Evolutionary conservation across 2,329 filamentous ascomycete species (phyloP), one percentile per base, ranked within the genome.

Genomic region (Rachicladosporium sp.): DNA sequence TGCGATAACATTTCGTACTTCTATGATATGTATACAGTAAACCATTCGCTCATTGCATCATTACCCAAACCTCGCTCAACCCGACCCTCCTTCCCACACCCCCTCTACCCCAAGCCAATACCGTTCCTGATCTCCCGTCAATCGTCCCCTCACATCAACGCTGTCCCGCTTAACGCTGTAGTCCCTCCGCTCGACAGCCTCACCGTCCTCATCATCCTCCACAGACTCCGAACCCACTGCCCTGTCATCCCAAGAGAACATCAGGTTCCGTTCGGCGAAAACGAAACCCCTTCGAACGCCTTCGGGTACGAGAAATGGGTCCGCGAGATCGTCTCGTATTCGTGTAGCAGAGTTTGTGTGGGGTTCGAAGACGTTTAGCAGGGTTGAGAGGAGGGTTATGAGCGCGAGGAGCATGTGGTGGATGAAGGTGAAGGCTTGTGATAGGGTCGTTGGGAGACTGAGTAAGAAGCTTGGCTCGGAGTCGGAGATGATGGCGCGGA

Each of bases 81-180:
- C 15, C 15, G 5, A 35, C 4, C 31, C 36, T 6, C 49, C 45
- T 19, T 54, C 50, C 51, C 50, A 55, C n/a, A 49, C 50, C 31
- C 46, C 50, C 41, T 54, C 53, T 12, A 56, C 47, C 1, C 52
- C 49, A 21, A 46, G 29, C 52, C 53, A 56, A 38, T 53, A 54
- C 29, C 53, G 41, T 41, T 54, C 52, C 41, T 56, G 50, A 41
- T 54, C 44, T 4, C 43, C 41, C 3, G 42, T 51, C 53, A 50
- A 54, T 21, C 39, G 31, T 9, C 44, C 45, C 29, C 40, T 42
- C 35, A 36, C 38, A 40, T 48, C 46, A 8, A 53, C 43, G 10
- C 41, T 42, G 10, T 35, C 43, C 6, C 50, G 39, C 35, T 46
- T 46, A 3, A 53, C 45, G 5, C 37, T 37, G 29, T 44, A 46